Evolutionary conservation across 1,284 basidiomycete genomes (phyloP).

Genomic region (Microbotryomycetes sp.): DNA sequence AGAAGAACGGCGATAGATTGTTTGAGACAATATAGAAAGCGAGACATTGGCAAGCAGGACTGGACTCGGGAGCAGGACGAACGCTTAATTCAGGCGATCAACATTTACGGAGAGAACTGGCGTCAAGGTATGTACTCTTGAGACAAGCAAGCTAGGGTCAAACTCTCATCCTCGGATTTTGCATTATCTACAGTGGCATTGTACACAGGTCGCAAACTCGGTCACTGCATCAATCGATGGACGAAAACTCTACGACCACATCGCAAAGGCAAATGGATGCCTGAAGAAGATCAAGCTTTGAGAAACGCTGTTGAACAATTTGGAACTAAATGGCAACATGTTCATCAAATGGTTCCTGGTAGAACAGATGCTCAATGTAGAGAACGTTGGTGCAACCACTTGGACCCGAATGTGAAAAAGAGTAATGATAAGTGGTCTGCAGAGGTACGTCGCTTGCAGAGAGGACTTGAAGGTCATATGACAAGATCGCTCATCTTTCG

Average conservation of each 20-base stretch:
- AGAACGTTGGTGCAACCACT: conserved; percentile 71
- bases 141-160: too few relatives aligned
- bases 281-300: conserved; percentile 60
- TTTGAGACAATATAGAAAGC: conserved; percentile 17
- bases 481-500: background rate
- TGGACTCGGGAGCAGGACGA: conserved; percentile 33
- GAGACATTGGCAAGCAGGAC: conserved; percentile 7
- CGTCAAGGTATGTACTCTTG: conserved; percentile 20
- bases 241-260: conserved; percentile 21
- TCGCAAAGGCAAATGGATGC: conserved; percentile 50
- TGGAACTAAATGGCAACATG: conserved; percentile 72
- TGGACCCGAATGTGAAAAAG: conserved; percentile 16
- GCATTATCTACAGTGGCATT: conserved; percentile 13
- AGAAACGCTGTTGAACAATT: conserved; percentile 59
- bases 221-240: conserved; percentile 34
- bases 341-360: conserved; percentile 60
- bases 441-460: conserved; percentile 19
- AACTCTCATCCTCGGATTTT: too few relatives aligned
- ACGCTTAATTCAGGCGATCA: conserved; percentile 21
- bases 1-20: conserved; percentile 23
- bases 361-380: conserved; percentile 66
- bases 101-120: conserved; percentile 33
- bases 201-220: conserved; percentile 13
- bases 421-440: conserved; percentile 22
- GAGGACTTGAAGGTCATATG: background rate